Percentiles rank a stretch among this genome's conserved stretches.
phyloP scores from a whole-genome alignment of 73 alveolate genomes.

The Symbiodinium natans region DNA sequence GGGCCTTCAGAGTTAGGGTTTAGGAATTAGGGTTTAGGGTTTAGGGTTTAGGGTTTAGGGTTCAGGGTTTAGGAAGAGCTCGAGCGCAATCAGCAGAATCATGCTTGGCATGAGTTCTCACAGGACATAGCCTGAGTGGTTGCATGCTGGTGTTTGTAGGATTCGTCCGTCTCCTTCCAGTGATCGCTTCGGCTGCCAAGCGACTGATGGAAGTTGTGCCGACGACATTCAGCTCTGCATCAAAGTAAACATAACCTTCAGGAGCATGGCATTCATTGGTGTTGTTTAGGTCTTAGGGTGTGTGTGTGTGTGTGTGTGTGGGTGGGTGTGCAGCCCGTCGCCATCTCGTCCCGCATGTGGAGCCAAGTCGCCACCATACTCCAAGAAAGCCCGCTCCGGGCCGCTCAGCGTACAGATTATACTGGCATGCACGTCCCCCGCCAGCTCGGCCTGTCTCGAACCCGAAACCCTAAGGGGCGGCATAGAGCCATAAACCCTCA shows the following conservation, averaged over 20 bases:
- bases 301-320: background rate
- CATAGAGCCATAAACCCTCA: too few relatives aligned
- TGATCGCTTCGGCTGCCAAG: background rate
- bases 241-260: slow-evolving; percentile 68
- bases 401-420: slow-evolving; percentile 22
- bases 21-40: background rate
- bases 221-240: slow-evolving; percentile 49
- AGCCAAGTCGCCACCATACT: slow-evolving; percentile 34
- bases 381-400: slow-evolving; percentile 85
- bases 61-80: too few relatives aligned
- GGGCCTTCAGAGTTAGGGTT: slow-evolving; percentile 5
- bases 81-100: background rate
- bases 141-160: background rate
- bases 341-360: background rate
- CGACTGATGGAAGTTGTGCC: slow-evolving; percentile 83
- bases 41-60: too few relatives aligned
- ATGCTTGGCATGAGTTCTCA: background rate
- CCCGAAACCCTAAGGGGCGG: background rate
- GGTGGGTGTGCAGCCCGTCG: background rate
- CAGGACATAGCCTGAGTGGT: background rate
- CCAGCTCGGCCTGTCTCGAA: background rate
- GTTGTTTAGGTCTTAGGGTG: background rate
- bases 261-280: background rate
- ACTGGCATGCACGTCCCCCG: background rate
- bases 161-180: background rate